A percentile compares a stretch with the other conserved stretches of the same genome.
Evolutionary conservation across 768 basidiomycete genomes (phyloP).

Genomic region (Mycena alexandri): DNA sequence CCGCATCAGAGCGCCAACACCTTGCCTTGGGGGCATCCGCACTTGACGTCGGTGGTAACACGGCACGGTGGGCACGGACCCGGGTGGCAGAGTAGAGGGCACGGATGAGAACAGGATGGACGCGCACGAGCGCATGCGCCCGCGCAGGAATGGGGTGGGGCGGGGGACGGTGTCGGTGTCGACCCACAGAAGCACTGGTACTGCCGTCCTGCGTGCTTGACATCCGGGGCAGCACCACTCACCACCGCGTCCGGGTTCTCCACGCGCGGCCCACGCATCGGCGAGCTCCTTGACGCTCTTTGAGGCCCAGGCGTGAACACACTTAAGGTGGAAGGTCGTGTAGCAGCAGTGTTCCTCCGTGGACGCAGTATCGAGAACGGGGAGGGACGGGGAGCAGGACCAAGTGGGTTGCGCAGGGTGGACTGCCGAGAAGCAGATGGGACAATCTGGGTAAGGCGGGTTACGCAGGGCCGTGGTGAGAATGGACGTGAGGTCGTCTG

Average conservation of each 20-base stretch:
- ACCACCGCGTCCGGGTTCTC: conserved; percentile 70
- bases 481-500: conserved; percentile 80
- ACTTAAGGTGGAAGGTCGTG: conserved; percentile 92
- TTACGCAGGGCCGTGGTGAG: conserved; percentile 75
- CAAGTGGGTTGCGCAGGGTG: conserved; percentile 86
- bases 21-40: conserved; percentile 79
- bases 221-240: conserved; percentile 97
- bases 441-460: conserved; percentile 82
- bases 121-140: conserved; percentile 74
- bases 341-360: conserved; percentile 78
- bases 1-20: conserved; percentile 72
- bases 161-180: conserved; percentile 77
- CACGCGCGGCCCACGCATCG: conserved; percentile 80
- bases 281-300: conserved; percentile 82
- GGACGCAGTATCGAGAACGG: conserved; percentile 50
- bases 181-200: conserved; percentile 91
- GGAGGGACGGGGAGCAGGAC: conserved; percentile 84
- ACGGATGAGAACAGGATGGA: conserved; percentile 81
- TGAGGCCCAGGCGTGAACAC: conserved; percentile 93
- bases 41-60: conserved; percentile 79
- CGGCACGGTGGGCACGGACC: conserved; percentile 97
- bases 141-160: conserved; percentile 84
- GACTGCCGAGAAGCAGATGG: conserved; percentile 87
- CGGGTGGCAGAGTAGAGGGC: conserved; percentile 90
- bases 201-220: conserved; percentile 76